phyloP scores from a whole-genome alignment of 139 green algal species.

The Chlorella sp. region DNA sequence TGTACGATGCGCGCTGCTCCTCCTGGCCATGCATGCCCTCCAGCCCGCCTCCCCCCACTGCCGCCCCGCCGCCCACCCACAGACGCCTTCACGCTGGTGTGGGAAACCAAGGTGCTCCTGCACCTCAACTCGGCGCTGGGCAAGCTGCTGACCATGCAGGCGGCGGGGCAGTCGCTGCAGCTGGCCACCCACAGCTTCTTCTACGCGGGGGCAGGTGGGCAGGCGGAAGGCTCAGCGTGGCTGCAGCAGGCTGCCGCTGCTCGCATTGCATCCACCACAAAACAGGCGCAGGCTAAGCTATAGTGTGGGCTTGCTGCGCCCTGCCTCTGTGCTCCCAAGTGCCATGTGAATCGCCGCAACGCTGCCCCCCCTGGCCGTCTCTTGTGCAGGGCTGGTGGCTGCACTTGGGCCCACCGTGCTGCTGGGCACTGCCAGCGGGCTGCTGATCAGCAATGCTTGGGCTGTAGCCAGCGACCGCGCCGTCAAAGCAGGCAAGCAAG shows the following conservation, averaged over 20 bases:
- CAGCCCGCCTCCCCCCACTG: neutral
- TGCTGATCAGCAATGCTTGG: conserved; percentile 68
- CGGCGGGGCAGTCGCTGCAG: conserved; percentile 47
- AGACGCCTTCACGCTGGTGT: conserved; percentile 70
- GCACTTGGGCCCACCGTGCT: conserved; percentile 59
- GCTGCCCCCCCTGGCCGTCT: neutral
- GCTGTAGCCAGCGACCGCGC: conserved; percentile 62
- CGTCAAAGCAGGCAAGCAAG: conserved; percentile 64
- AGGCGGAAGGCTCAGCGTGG: too few species aligned
- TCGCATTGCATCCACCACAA: too few species aligned
- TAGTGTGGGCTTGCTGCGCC: neutral
- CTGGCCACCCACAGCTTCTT: conserved; percentile 58
- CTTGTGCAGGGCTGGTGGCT: conserved; percentile 56
- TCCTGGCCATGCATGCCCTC: too few species aligned
- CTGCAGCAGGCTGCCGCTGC: too few species aligned
- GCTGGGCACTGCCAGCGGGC: conserved; percentile 41
- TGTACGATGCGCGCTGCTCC: too few species aligned
- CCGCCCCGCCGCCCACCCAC: neutral
- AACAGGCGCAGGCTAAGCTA: too few species aligned
- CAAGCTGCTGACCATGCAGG: conserved; percentile 57
- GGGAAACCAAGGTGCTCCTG: conserved; percentile 75
- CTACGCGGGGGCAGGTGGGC: conserved; percentile 48
- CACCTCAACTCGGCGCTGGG: conserved; percentile 52
- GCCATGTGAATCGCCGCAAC: neutral
- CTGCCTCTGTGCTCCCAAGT: neutral